Evolutionary conservation across 129 eudicot species (phyloP).

Genomic region (Flaveria brownii): DNA sequence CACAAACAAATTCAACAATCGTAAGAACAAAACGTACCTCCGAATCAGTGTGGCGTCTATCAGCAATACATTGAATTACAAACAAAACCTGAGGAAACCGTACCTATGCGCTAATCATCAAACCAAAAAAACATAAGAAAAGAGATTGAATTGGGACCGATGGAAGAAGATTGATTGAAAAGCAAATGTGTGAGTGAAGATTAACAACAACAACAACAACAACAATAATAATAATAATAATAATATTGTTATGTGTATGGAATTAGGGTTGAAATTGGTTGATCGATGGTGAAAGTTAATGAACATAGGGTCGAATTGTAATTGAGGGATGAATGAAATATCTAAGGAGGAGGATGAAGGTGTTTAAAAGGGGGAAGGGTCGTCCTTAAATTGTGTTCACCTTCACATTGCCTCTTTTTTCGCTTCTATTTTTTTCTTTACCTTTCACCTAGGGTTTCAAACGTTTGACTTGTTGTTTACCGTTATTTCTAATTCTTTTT

Average conservation of each 20-base stretch:
- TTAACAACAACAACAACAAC: background rate
- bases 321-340: conserved; percentile 22
- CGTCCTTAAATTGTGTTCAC: conserved; percentile 37
- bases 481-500: background rate
- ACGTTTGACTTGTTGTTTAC: conserved; percentile 13
- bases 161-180: background rate
- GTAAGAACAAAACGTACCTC: conserved; percentile 35
- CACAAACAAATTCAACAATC: conserved; percentile 20
- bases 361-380: conserved; percentile 31
- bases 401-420: conserved; percentile 30
- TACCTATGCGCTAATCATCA: background rate
- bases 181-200: conserved; percentile 10
- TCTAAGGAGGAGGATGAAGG: conserved; percentile 27
- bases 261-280: conserved; percentile 27
- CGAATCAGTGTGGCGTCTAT: conserved; percentile 23
- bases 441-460: background rate
- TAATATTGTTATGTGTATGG: background rate
- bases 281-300: too few species aligned
- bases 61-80: background rate
- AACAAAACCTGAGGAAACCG: conserved; percentile 29
- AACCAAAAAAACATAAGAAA: background rate
- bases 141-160: conserved; percentile 3
- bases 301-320: background rate
- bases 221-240: too few species aligned
- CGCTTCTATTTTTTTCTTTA: conserved; percentile 5